These are phyloP conservation scores for Sordariomycetes sp. DNA, from an alignment of 2,329 filamentous ascomycete genomes.

Conservation along the genomic window DNA sequence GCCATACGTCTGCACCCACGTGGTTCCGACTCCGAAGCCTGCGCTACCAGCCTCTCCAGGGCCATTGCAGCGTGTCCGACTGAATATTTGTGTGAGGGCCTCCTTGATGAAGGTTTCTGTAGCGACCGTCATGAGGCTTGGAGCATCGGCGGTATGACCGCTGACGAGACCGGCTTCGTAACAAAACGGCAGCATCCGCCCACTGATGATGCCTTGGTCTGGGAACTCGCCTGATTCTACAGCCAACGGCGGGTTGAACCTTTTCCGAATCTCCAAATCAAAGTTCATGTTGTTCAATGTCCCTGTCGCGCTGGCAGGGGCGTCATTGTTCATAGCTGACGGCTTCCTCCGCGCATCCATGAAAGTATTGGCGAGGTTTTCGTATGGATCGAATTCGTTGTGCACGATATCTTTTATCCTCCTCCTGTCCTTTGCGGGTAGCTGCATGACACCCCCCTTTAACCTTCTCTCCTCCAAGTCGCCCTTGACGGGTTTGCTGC, in stretches of 20 bases:
- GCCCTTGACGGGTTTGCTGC: slow-evolving; percentile 53
- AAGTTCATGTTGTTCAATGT: slow-evolving; percentile 73
- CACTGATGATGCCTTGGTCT: slow-evolving; percentile 52
- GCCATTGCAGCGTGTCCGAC: slow-evolving; percentile 55
- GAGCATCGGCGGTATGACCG: slow-evolving; percentile 50
- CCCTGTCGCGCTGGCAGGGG: slow-evolving; percentile 47
- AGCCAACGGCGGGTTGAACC: slow-evolving; percentile 53
- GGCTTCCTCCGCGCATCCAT: slow-evolving; percentile 37
- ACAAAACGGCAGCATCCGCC: slow-evolving; percentile 59
- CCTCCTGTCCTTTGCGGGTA: slow-evolving; percentile 56
- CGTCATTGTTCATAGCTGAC: too few species aligned
- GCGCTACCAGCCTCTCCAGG: slow-evolving; percentile 52
- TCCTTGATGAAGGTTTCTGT: slow-evolving; percentile 62
- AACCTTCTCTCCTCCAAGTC: slow-evolving; percentile 57
- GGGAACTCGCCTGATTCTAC: slow-evolving; percentile 63
- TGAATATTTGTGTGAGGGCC: slow-evolving; percentile 52
- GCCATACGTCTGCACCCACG: slow-evolving; percentile 69
- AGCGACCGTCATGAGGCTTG: slow-evolving; percentile 55
- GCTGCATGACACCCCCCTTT: slow-evolving; percentile 62
- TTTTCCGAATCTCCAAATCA: slow-evolving; percentile 59
- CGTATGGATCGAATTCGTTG: slow-evolving; percentile 52
- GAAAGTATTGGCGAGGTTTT: slow-evolving; percentile 43
- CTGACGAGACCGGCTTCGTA: slow-evolving; percentile 55
- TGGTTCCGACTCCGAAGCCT: slow-evolving; percentile 55
- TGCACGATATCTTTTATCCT: slow-evolving; percentile 56